Evolutionary conservation across 2,329 filamentous ascomycete species (phyloP), one percentile per base, ranked within the genome.

Genomic region (Penicillium sp.): DNA sequence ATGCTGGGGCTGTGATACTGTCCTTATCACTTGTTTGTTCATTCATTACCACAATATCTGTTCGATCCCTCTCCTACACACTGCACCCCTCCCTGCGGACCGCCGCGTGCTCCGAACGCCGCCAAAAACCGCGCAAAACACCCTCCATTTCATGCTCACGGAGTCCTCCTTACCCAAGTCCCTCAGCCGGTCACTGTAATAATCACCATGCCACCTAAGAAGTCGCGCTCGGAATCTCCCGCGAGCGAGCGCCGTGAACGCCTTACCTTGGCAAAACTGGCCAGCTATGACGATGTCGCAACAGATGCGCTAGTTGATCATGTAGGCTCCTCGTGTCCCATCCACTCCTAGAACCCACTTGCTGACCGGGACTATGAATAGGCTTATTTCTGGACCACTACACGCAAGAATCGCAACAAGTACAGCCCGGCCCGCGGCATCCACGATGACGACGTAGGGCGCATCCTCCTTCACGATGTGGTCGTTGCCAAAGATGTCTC

Each of bases 341-440:
- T 62, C 29, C 31, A 14, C 53, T 13, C 35, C 39, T 5, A 27
- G 45, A 8, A 21, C 19, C 10, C 50, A 14, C 21, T 10, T 53
- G 53, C 60, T 73, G 49, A 72, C 50, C 6, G 48, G 58, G 23
- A 59, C 66, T 60, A 35, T 53, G 44, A 19, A 50, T 64, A 97
- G 93, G 89, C 92, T 10, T 97, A 91, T 76, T 99, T 95, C 80
- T 98, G 95, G 93, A 93, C 93, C 6, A 90, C 86, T 4, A 96
- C 97, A 58, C 93, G 93, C 63, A 99, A 99, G 77, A 96, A 98
- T 69, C 88, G 90, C 60, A 87, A 86, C 55, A 91, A 91, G 54
- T 98, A 96, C 75, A 90, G 91, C 67, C 84, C 92, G 1, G 92
- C 90, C 7, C 88, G 95, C 61, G 91, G 91, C 42, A 81, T 98